Evolutionary conservation across 768 basidiomycete genomes (phyloP).

Genomic region (Boletus insuetus): DNA sequence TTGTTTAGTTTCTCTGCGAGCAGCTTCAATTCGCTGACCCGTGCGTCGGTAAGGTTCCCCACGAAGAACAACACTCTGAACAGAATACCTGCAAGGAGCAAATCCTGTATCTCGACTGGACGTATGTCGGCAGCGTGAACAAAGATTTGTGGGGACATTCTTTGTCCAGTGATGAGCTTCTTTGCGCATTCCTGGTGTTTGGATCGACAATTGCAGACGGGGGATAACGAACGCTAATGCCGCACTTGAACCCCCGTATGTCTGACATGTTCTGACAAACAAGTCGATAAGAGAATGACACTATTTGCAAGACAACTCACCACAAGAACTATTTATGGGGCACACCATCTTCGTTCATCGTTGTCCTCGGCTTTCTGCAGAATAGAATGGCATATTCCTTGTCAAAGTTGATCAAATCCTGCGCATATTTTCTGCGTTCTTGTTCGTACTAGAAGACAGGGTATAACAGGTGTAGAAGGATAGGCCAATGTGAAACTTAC

Average conservation of each 20-base stretch:
- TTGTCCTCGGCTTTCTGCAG: constrained; percentile 60
- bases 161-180: constrained; percentile 32
- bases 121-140: constrained; percentile 35
- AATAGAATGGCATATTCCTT: constrained; percentile 61
- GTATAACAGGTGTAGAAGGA: background rate
- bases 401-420: constrained; percentile 72
- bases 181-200: constrained; percentile 28
- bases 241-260: constrained; percentile 35
- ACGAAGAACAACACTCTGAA: constrained; percentile 37
- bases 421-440: constrained; percentile 65
- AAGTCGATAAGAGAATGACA: background rate
- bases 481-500: constrained; percentile 21
- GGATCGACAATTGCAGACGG: constrained; percentile 33
- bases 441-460: constrained; percentile 52
- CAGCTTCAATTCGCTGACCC: constrained; percentile 16
- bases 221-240: constrained; percentile 39
- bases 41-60: constrained; percentile 22
- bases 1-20: too few species aligned
- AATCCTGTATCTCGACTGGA: constrained; percentile 38
- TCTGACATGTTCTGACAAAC: constrained; percentile 30
- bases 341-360: constrained; percentile 32
- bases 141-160: constrained; percentile 34
- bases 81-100: constrained; percentile 33
- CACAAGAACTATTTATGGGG: constrained; percentile 34
- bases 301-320: constrained; percentile 11